Base-by-base conservation (phyloP, 176 grass and related monocot species). In the Rhipidocladum racemiflorum region DNA sequence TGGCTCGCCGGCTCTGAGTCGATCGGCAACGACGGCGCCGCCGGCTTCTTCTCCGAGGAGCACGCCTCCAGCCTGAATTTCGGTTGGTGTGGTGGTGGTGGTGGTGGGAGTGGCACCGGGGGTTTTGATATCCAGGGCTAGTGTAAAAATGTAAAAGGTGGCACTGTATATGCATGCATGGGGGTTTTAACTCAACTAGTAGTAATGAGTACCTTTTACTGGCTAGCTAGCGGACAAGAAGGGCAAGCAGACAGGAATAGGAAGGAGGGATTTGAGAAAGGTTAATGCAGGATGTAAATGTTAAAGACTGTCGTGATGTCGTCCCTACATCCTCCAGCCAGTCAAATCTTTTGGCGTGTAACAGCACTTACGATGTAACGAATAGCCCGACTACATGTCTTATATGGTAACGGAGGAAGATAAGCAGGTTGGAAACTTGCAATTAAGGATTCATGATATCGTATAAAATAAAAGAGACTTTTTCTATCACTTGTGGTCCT, bases 51-150 rank as follows among this genome's bases (percentile, higher is more conserved):
- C 74, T 30, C 84, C 30, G 79, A 86, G 9, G 88, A 83, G 21
- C 84, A 86, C 40, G 79, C 54, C 6, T 61, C 79, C 74, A 90
- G 71, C 84, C 42, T 83, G 79, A 86, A 74, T 79, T 86, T 90
- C 2, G 54, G 74, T 54, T 90, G 88, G 88, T 90, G 78, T 7
- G 42, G 78, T 7, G 42, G 66, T 17, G 72, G 45, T 27, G 78
- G 78, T 7, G 42, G 78, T 7, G 42, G 66, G 23, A 77, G 45
- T 27, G 78, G 57, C 60, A 7, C 18, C 24, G 83, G 67, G 29
- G 83, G 49, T 83, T 83, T 78, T 86, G 65, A 77, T 61, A 59
- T 50, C 59, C 48, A 25, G 1, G 59, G 50, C 74, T 90, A 50
- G 30, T 86, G 88, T 86, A 74, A 83, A 78, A 86, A 73, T n/a